Evolutionary conservation across 225 moss, liverwort and hornwort genomes (phyloP).

Genomic region (Marchantia polymorpha): DNA sequence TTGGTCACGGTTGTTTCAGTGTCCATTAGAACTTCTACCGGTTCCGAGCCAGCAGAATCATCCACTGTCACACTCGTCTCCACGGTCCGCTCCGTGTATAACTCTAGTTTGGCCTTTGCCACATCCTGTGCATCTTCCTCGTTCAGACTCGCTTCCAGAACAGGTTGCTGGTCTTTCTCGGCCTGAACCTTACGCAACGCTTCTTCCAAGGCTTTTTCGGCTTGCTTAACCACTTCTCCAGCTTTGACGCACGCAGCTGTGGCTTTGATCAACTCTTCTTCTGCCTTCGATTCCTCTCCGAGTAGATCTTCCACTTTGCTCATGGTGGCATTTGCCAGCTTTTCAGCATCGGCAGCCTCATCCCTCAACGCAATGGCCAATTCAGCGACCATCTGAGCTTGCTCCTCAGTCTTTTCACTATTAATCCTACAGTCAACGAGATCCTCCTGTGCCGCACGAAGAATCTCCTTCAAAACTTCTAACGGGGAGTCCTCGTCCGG

Average conservation of each 20-base stretch:
- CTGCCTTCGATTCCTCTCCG: slow-evolving; percentile 47
- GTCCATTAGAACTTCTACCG: slow-evolving; percentile 14
- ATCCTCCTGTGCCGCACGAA: slow-evolving; percentile 67
- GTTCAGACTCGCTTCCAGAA: slow-evolving; percentile 7
- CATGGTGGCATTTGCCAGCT: slow-evolving; percentile 43
- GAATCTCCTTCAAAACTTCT: slow-evolving; percentile 61
- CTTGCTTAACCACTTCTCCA: slow-evolving; percentile 41
- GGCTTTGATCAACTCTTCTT: slow-evolving; percentile 52
- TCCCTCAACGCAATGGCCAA: slow-evolving; percentile 69
- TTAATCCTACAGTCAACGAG: slow-evolving; percentile 59
- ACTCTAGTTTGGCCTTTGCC: slow-evolving; percentile 37
- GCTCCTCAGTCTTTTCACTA: slow-evolving; percentile 59
- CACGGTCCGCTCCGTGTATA: slow-evolving; percentile 29
- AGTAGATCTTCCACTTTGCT: slow-evolving; percentile 36
- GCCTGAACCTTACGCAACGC: slow-evolving; percentile 57
- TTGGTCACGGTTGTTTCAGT: slow-evolving; percentile 24
- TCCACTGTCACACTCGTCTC: slow-evolving; percentile 21
- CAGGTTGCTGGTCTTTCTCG: not conserved
- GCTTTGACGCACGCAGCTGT: slow-evolving; percentile 48
- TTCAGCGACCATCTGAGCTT: slow-evolving; percentile 69
- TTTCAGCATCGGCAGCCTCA: slow-evolving; percentile 45
- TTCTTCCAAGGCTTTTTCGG: slow-evolving; percentile 55
- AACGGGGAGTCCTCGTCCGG: slow-evolving; percentile 50
- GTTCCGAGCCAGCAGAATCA: not conserved
- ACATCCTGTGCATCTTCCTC: slow-evolving; percentile 34